A percentile compares a stretch with the other conserved stretches of the same genome.
Conservation (phyloP, 2,329 filamentous ascomycete species). For the Teratosphaeriaceae sp. region DNA sequence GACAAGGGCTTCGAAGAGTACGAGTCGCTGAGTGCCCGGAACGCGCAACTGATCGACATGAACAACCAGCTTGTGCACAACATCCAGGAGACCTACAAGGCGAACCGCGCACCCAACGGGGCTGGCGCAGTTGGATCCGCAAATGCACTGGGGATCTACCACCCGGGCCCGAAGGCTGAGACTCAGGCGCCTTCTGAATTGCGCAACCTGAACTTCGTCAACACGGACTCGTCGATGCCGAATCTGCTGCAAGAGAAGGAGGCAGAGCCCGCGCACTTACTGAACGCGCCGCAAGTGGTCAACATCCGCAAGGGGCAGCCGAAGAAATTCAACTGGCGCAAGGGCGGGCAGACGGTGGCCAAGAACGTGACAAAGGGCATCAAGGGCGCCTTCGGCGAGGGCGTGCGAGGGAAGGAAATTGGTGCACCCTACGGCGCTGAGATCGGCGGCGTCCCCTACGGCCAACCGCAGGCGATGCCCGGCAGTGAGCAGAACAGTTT, state of each 20-base stretch:
- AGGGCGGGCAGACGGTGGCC: slow-evolving; percentile 85
- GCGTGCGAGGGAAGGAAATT: slow-evolving; percentile 22
- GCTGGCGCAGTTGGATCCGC: slow-evolving; percentile 18
- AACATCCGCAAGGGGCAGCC: slow-evolving; percentile 90
- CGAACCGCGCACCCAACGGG: slow-evolving; percentile 47
- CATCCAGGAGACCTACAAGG: slow-evolving; percentile 89
- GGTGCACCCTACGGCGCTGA: slow-evolving; percentile 26
- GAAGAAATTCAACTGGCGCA: slow-evolving; percentile 99
- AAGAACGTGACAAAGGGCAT: slow-evolving; percentile 93
- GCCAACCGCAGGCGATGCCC: slow-evolving; percentile 21
- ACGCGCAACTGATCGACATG: slow-evolving; percentile 86
- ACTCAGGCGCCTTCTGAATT: slow-evolving; percentile 30
- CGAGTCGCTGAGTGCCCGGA: slow-evolving; percentile 89
- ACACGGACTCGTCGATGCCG: slow-evolving; percentile 32
- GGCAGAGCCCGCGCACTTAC: slow-evolving; percentile 50
- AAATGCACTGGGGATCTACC: slow-evolving; percentile 60
- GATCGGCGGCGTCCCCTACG: slow-evolving; percentile 23
- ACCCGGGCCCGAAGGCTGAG: slow-evolving; percentile 18
- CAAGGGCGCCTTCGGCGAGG: slow-evolving; percentile 68
- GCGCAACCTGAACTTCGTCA: slow-evolving; percentile 32
- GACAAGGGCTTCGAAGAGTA: slow-evolving; percentile 94
- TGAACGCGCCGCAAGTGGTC: slow-evolving; percentile 81
- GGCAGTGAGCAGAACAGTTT: slow-evolving; percentile 25
- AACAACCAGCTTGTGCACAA: slow-evolving; percentile 94
- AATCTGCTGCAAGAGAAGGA: slow-evolving; percentile 54